Conservation (phyloP, 2,329 filamentous ascomycete species). For the Colletotrichum spaethianum region DNA sequence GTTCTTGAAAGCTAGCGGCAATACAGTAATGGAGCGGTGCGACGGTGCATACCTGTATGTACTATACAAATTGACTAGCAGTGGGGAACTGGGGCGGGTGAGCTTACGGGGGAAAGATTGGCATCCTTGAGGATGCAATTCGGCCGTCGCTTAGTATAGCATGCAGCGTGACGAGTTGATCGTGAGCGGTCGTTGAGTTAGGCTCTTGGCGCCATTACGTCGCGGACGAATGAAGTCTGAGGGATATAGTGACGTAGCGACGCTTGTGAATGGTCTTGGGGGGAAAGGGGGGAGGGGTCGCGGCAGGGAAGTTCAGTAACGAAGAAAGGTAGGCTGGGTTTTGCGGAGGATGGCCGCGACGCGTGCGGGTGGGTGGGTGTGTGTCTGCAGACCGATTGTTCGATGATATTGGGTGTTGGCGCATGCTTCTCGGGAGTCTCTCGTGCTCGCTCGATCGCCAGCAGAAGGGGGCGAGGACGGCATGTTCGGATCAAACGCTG, state of each 20-base stretch:
- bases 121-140: conserved; percentile 12
- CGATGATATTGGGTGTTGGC: background rate
- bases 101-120: conserved; percentile 25
- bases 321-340: background rate
- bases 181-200: conserved; percentile 39
- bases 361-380: too few species aligned
- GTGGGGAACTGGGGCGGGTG: conserved; percentile 10
- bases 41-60: background rate
- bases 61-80: too few species aligned
- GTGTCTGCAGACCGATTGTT: background rate
- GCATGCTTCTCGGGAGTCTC: background rate
- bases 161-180: conserved; percentile 37
- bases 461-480: conserved; percentile 16
- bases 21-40: background rate
- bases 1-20: background rate
- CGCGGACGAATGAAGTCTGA: conserved; percentile 27
- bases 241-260: conserved; percentile 27
- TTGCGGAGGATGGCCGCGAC: background rate
- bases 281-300: background rate
- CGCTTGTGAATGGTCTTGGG: conserved; percentile 22
- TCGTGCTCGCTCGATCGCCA: conserved; percentile 7
- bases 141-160: background rate
- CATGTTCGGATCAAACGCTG: conserved; percentile 26
- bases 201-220: conserved; percentile 32
- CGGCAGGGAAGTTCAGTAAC: conserved; percentile 19